Conservation (phyloP, 1,284 basidiomycete genomes). For the Cutaneotrichosporon sp. region DNA sequence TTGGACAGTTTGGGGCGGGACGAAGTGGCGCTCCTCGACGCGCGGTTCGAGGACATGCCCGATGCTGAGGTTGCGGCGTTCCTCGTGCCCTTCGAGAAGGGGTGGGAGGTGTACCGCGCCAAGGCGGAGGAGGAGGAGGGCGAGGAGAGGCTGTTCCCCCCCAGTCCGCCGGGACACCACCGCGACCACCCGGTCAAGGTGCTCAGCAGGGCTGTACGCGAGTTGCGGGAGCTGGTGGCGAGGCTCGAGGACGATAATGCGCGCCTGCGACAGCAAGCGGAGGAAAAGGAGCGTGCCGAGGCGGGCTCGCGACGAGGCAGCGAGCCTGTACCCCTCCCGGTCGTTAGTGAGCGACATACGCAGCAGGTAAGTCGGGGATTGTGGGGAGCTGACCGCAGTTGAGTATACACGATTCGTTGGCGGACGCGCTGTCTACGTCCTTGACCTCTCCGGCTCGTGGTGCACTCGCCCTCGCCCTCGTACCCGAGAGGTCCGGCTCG, state of each 20-base stretch:
- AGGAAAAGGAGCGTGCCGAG: not conserved
- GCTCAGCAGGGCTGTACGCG: conserved; percentile 34
- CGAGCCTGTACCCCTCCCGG: not conserved
- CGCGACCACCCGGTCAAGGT: conserved; percentile 32
- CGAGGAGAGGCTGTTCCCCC: conserved; percentile 32
- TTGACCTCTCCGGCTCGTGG: conserved; percentile 13
- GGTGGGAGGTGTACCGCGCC: not conserved
- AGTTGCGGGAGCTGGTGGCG: conserved; percentile 30
- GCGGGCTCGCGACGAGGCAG: not conserved
- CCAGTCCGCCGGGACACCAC: conserved; percentile 32
- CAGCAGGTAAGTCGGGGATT: not conserved
- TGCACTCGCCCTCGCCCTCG: not conserved
- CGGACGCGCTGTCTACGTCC: conserved; percentile 15
- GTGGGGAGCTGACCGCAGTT: not conserved
- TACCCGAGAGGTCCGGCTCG: not conserved
- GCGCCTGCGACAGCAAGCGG: not conserved
- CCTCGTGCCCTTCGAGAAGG: not conserved
- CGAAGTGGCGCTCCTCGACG: conserved; percentile 33
- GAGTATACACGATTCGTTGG: conserved; percentile 15
- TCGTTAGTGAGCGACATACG: not conserved
- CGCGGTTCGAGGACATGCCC: conserved; percentile 38
- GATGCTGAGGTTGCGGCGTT: conserved; percentile 25
- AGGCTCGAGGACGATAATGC: conserved; percentile 37
- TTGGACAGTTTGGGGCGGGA: conserved; percentile 31
- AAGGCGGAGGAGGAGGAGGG: conserved; percentile 1